phyloP scores from a whole-genome alignment of 2,329 filamentous ascomycete genomes.

The Fusarium oxysporum region DNA sequence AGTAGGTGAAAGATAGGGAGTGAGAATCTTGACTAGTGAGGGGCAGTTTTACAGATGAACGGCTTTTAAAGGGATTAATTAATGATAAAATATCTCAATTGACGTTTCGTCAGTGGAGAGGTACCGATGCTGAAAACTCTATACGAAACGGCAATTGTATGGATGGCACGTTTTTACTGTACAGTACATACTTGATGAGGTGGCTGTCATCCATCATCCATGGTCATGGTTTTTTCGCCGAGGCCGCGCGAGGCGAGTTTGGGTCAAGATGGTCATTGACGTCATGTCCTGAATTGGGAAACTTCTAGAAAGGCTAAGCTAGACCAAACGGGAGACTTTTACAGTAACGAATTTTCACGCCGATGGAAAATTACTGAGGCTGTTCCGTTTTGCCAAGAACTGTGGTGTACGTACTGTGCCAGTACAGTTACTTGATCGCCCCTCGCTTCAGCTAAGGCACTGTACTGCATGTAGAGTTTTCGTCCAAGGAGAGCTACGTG shows the following conservation, averaged over 20 bases:
- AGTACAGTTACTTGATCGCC: slow-evolving; percentile 1
- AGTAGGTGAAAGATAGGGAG: slow-evolving; percentile 1
- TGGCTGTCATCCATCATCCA: slow-evolving; percentile 4
- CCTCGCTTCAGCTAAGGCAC: slow-evolving; percentile 3
- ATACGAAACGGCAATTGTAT: neutral
- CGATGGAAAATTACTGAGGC: neutral
- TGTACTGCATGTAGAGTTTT: neutral
- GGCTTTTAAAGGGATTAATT: slow-evolving; percentile 23
- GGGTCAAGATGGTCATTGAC: slow-evolving; percentile 13
- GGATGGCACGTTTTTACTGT: slow-evolving; percentile 7
- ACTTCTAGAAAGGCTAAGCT: slow-evolving; percentile 24
- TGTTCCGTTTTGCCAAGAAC: slow-evolving; percentile 5
- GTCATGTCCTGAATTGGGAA: slow-evolving; percentile 22
- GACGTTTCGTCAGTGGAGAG: slow-evolving; percentile 6
- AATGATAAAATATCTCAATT: slow-evolving; percentile 23
- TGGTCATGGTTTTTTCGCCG: slow-evolving; percentile 7
- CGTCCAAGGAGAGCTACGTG: slow-evolving; percentile 24
- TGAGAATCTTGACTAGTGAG: neutral
- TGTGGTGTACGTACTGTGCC: neutral
- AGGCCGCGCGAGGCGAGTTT: slow-evolving; percentile 24
- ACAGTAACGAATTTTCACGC: slow-evolving; percentile 24
- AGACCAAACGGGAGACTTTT: neutral
- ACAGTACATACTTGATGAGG: slow-evolving; percentile 18
- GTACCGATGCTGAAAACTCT: neutral
- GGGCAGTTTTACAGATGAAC: neutral